phyloP scores from a whole-genome alignment of 2,329 filamentous ascomycete genomes.

The Sclerotinia trifoliorum region DNA sequence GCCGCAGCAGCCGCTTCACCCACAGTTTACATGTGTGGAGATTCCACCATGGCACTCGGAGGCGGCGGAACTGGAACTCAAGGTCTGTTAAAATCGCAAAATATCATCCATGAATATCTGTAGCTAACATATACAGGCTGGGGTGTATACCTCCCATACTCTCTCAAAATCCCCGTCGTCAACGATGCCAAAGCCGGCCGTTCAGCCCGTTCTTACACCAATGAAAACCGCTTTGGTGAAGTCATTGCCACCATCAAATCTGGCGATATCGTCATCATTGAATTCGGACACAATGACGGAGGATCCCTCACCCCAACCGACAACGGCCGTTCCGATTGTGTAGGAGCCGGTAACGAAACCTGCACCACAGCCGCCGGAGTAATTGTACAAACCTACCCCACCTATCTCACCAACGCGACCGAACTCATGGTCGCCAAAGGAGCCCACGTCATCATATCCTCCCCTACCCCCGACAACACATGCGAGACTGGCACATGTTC shows the following conservation, averaged over 20 bases:
- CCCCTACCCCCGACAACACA: constrained; percentile 62
- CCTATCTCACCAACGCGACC: constrained; percentile 36
- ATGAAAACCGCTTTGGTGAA: constrained; percentile 62
- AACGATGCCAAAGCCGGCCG: constrained; percentile 67
- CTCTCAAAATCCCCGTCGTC: constrained; percentile 50
- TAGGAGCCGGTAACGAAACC: constrained; percentile 49
- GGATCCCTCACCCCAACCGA: constrained; percentile 50
- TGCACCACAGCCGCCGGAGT: constrained; percentile 47
- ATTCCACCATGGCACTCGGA: constrained; percentile 59
- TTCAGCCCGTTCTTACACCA: constrained; percentile 63
- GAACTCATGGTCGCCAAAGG: constrained; percentile 49
- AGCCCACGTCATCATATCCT: constrained; percentile 59
- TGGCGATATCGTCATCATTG: constrained; percentile 53
- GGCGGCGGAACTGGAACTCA: constrained; percentile 47
- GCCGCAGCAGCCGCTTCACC: constrained; percentile 20
- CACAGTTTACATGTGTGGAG: constrained; percentile 57
- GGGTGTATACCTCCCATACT: constrained; percentile 59
- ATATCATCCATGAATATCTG: neutral
- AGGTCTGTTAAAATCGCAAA: constrained; percentile 36
- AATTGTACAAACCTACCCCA: constrained; percentile 38
- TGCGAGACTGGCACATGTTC: constrained; percentile 55
- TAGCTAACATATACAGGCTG: constrained; percentile 49
- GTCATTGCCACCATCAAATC: constrained; percentile 47
- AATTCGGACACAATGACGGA: constrained; percentile 68
- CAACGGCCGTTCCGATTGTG: constrained; percentile 61